Evolutionary conservation across 179 eudicot species (phyloP).

Genomic region (Heliamphora pulchella): DNA sequence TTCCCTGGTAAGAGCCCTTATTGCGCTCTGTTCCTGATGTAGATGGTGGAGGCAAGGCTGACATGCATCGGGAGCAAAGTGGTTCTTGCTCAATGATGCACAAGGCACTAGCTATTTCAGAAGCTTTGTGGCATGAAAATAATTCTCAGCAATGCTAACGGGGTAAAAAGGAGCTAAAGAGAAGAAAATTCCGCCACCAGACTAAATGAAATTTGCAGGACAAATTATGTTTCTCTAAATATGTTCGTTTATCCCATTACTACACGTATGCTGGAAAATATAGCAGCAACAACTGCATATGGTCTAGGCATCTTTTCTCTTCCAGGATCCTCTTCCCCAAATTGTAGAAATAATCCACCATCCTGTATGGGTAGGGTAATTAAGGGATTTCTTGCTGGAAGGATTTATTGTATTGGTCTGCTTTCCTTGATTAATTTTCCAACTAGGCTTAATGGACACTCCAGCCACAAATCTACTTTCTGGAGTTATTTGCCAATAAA

Average conservation of each 20-base stretch:
- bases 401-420: not conserved
- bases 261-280: not conserved
- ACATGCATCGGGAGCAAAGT: not conserved
- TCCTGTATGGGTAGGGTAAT: not conserved
- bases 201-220: not conserved
- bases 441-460: not conserved
- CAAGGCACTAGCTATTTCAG: not conserved
- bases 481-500: no score
- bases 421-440: not conserved
- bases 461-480: no score
- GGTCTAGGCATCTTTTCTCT: not conserved
- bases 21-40: not conserved
- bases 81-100: not conserved
- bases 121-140: no score
- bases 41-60: not conserved
- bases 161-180: not conserved
- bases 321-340: not conserved
- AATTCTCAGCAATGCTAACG: not conserved
- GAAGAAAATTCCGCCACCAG: not conserved
- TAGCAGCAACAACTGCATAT: not conserved
- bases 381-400: not conserved
- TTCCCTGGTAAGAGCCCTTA: not conserved
- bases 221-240: not conserved
- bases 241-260: not conserved
- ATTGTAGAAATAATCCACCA: not conserved